Evolutionary conservation across 176 grass and related monocot species (phyloP).

Genomic region (Carex kokanica): DNA sequence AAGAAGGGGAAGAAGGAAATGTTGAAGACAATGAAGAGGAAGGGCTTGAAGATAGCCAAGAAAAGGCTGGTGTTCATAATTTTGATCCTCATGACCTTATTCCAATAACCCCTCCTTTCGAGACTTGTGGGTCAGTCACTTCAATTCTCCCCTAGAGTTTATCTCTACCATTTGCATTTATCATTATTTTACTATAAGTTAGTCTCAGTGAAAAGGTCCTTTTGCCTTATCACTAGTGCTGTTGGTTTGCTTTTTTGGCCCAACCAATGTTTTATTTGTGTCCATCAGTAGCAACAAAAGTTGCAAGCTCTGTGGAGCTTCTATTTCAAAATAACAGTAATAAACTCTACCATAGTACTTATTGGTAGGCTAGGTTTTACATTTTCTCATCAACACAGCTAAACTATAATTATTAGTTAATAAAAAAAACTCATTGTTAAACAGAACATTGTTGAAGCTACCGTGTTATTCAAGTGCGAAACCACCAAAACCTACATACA

Average conservation of each 20-base stretch:
- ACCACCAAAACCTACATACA: conserved; percentile 52
- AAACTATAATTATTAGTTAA: neutral
- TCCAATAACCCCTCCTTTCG: conserved; percentile 70
- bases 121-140: conserved; percentile 52
- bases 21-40: conserved; percentile 51
- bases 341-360: neutral
- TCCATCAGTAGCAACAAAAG: neutral
- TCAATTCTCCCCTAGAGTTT: neutral
- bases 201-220: neutral
- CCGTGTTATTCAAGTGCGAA: conserved; percentile 77
- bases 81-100: conserved; percentile 46
- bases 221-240: neutral
- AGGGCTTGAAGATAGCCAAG: conserved; percentile 42
- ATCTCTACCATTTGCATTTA: neutral
- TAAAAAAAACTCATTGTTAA: conserved; percentile 12
- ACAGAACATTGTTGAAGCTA: conserved; percentile 57
- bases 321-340: neutral
- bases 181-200: neutral
- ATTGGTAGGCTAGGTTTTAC: neutral
- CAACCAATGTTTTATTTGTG: neutral
- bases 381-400: neutral
- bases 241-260: neutral
- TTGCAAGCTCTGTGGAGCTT: neutral
- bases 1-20: conserved; percentile 45
- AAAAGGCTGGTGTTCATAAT: conserved; percentile 46